A percentile compares a stretch with the other conserved stretches of the same genome.
Conservation (phyloP, 768 basidiomycete species). For the Suillus cothurnatus region DNA sequence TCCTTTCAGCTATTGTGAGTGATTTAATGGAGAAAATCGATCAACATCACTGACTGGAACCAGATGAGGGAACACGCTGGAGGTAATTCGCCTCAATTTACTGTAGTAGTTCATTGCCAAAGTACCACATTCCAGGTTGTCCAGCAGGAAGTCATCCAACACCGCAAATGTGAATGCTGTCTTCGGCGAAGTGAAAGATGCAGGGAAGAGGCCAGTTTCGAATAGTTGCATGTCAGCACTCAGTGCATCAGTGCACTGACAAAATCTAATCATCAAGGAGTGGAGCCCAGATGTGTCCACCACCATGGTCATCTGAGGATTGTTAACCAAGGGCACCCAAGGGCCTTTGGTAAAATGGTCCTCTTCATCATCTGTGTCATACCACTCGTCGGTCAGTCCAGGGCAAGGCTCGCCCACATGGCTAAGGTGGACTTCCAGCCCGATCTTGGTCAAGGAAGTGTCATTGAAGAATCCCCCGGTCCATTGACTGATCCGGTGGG, state of each 20-base stretch:
- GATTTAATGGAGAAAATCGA: too few species aligned
- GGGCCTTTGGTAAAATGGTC: not conserved
- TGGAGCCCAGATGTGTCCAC: not conserved
- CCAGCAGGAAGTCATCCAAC: conserved; percentile 7
- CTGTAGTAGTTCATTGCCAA: conserved; percentile 16
- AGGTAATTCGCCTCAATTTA: conserved; percentile 8
- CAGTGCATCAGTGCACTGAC: not conserved
- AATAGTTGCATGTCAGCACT: not conserved
- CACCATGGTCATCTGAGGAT: not conserved
- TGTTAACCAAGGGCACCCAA: not conserved
- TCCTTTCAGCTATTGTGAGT: not conserved
- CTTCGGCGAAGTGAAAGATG: not conserved
- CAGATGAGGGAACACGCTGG: not conserved
- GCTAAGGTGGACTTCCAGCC: not conserved
- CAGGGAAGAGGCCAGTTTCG: not conserved
- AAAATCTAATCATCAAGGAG: not conserved
- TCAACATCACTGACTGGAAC: not conserved
- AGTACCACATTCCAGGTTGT: conserved; percentile 16
- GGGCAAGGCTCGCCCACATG: conserved; percentile 21
- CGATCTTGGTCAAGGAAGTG: not conserved
- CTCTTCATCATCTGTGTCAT: not conserved
- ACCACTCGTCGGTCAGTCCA: not conserved
- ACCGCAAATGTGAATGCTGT: not conserved
- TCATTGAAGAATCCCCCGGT: not conserved
- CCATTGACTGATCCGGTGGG: conserved; percentile 1